A percentile compares a stretch with the other conserved stretches of the same genome.
These are phyloP conservation scores for Chlorella sp. DNA, from an alignment of 139 green algal species.

Conservation along the genomic window DNA sequence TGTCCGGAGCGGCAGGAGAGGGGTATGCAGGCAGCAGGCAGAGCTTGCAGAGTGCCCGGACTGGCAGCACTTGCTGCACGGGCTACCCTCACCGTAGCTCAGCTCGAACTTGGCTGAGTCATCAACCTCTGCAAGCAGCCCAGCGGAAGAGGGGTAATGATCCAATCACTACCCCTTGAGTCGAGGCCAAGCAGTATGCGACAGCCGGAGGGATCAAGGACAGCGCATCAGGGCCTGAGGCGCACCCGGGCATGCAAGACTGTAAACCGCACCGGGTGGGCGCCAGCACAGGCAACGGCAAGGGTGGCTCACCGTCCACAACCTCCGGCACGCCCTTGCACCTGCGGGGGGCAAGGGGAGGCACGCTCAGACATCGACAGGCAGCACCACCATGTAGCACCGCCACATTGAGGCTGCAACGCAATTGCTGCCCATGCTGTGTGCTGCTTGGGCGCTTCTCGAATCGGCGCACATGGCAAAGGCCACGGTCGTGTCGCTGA, in stretches of 20 bases:
- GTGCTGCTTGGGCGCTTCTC: too few relatives aligned
- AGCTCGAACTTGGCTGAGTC: constrained; percentile 26
- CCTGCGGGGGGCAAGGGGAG: too few relatives aligned
- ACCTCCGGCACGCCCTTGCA: constrained; percentile 39
- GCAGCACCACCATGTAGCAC: too few relatives aligned
- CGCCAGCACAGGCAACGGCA: background rate
- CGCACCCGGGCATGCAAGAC: background rate
- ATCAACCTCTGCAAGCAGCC: constrained; percentile 19
- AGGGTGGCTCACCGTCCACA: constrained; percentile 9
- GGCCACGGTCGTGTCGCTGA: constrained; percentile 32
- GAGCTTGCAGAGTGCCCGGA: too few relatives aligned
- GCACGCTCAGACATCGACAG: too few relatives aligned
- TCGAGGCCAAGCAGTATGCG: background rate
- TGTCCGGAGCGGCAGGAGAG: background rate
- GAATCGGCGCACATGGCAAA: constrained; percentile 36
- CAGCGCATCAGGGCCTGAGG: too few relatives aligned
- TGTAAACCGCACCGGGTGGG: background rate
- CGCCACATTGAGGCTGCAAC: too few relatives aligned
- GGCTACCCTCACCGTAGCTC: background rate
- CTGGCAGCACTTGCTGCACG: too few relatives aligned
- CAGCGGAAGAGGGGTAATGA: background rate
- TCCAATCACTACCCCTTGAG: too few relatives aligned
- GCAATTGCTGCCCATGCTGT: too few relatives aligned
- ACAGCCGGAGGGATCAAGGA: background rate
- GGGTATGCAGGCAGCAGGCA: background rate